Evolutionary conservation across 2,329 filamentous ascomycete species (phyloP).

Genomic region (Stenocarpella maydis): DNA sequence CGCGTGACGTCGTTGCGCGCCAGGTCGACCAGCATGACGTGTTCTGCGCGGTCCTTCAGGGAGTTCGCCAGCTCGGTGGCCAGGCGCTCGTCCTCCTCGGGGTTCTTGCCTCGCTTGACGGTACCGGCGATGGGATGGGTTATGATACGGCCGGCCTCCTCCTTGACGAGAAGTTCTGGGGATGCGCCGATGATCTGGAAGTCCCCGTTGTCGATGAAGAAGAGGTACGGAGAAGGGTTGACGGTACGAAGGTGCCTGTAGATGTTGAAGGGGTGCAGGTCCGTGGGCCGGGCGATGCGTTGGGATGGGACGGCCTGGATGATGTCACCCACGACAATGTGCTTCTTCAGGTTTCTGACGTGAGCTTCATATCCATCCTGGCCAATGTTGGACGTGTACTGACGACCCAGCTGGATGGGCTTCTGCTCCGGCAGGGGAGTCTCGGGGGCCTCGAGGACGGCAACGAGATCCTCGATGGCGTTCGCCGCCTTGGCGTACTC

Average conservation of each 20-base stretch:
- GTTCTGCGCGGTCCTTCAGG: slow-evolving; percentile 91
- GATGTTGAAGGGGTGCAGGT: slow-evolving; percentile 95
- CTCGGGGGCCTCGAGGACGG: slow-evolving; percentile 76
- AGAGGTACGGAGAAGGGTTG: slow-evolving; percentile 96
- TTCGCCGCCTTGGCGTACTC: slow-evolving; percentile 75
- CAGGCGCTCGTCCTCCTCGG: slow-evolving; percentile 82
- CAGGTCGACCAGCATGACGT: slow-evolving; percentile 97
- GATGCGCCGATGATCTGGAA: slow-evolving; percentile 97
- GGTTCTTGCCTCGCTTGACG: slow-evolving; percentile 82
- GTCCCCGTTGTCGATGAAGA: slow-evolving; percentile 89
- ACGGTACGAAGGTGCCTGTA: slow-evolving; percentile 96
- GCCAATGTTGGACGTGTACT: slow-evolving; percentile 93
- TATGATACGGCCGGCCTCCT: slow-evolving; percentile 85
- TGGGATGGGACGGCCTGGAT: slow-evolving; percentile 98
- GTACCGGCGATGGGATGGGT: slow-evolving; percentile 98
- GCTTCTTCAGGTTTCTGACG: slow-evolving; percentile 84
- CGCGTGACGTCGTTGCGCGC: slow-evolving; percentile 97
- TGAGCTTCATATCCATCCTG: slow-evolving; percentile 89
- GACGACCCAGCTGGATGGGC: slow-evolving; percentile 74
- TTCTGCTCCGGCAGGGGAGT: slow-evolving; percentile 80
- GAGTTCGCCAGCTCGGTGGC: slow-evolving; percentile 80
- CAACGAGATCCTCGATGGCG: slow-evolving; percentile 72
- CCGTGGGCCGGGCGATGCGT: slow-evolving; percentile 87
- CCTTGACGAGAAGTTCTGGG: slow-evolving; percentile 93
- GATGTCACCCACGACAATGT: slow-evolving; percentile 92